phyloP scores from a whole-genome alignment of 805 yeast genomes.

The Candida gorgasii region DNA sequence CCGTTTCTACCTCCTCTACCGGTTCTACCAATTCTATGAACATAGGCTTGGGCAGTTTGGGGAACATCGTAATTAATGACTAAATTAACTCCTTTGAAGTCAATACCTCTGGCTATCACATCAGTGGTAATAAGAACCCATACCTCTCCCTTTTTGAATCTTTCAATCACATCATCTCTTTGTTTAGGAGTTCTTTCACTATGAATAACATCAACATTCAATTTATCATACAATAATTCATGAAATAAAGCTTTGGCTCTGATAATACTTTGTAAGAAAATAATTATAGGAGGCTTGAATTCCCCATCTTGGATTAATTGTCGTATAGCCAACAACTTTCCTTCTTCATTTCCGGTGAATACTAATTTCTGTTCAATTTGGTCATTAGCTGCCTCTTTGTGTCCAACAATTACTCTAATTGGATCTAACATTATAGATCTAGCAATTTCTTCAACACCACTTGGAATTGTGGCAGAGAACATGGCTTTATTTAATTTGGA shows the following conservation, averaged over 20 bases:
- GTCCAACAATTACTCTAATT: constrained; percentile 85
- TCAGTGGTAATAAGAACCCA: constrained; percentile 98
- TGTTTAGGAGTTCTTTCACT: constrained; percentile 90
- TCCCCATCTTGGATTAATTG: constrained; percentile 84
- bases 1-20: constrained; percentile 94
- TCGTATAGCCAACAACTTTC: constrained; percentile 89
- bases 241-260: constrained; percentile 95
- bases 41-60: constrained; percentile 88
- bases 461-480: constrained; percentile 94
- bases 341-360: constrained; percentile 91
- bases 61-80: constrained; percentile 98
- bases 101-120: constrained; percentile 94
- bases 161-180: constrained; percentile 79
- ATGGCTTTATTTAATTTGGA: constrained; percentile 63
- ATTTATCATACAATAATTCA: constrained; percentile 85
- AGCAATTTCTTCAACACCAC: constrained; percentile 88
- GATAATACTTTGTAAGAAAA: constrained; percentile 86
- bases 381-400: constrained; percentile 87
- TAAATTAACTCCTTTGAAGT: constrained; percentile 91
- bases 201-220: constrained; percentile 94
- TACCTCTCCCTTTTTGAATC: constrained; percentile 84
- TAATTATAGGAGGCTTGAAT: constrained; percentile 88
- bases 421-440: constrained; percentile 82
- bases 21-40: constrained; percentile 97
- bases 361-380: constrained; percentile 80